Conservation (phyloP, 441 rosid species). For the Erodium trifolium region DNA sequence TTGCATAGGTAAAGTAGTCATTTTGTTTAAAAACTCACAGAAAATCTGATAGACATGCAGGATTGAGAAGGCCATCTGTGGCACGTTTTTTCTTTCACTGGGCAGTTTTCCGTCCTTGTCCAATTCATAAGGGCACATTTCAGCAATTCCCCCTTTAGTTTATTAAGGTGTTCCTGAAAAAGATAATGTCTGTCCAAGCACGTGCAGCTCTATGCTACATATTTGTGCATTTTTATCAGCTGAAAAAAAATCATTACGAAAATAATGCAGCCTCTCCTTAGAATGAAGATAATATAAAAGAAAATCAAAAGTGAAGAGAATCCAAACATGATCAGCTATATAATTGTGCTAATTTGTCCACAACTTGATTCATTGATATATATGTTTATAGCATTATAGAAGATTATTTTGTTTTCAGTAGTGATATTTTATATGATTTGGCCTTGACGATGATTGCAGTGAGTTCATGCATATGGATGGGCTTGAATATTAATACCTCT, state of each 20-base stretch:
- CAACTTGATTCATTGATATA: neutral
- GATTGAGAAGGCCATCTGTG: no score
- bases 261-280: no score
- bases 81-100: no score
- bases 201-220: constrained; percentile 3
- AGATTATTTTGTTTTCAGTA: neutral
- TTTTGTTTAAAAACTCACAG: no score
- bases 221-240: no score
- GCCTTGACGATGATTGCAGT: neutral
- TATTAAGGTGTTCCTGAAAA: neutral
- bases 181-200: neutral
- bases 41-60: no score
- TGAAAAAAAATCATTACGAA: no score
- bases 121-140: neutral
- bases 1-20: no score
- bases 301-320: no score
- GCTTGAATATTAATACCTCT: constrained; percentile 16
- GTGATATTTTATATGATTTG: neutral
- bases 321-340: no score
- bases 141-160: neutral
- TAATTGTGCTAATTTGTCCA: neutral
- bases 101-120: neutral
- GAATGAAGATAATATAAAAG: no score
- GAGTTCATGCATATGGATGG: constrained; percentile 7
- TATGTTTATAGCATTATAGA: neutral